Conservation (phyloP, 2,329 filamentous ascomycete species). For the Trichoderma cornu-damae region DNA sequence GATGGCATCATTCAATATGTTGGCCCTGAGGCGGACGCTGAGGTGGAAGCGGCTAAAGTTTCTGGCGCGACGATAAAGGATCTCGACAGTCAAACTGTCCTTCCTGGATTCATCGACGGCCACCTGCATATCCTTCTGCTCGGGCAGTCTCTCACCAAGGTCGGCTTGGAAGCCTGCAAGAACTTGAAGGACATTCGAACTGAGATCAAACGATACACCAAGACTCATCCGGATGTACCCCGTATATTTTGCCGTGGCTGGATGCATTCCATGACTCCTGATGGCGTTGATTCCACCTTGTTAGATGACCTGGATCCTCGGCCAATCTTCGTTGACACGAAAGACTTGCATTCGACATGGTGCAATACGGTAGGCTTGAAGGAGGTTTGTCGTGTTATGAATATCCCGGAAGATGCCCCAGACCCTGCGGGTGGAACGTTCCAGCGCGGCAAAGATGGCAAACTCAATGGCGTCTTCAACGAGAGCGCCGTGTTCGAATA, state of each 20-base stretch:
- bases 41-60: conserved; percentile 24
- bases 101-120: conserved; percentile 54
- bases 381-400: conserved; percentile 39
- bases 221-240: conserved; percentile 41
- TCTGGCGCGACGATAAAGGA: conserved; percentile 27
- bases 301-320: conserved; percentile 50
- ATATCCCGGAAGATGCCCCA: conserved; percentile 37
- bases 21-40: conserved; percentile 28
- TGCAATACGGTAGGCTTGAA: conserved; percentile 47
- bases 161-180: conserved; percentile 45
- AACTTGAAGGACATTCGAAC: conserved; percentile 45
- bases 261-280: conserved; percentile 48
- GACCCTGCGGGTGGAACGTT: conserved; percentile 50
- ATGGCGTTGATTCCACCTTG: conserved; percentile 39
- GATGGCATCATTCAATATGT: conserved; percentile 34
- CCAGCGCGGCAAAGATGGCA: conserved; percentile 44
- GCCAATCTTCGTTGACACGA: conserved; percentile 53
- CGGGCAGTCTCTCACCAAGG: conserved; percentile 49
- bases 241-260: conserved; percentile 51
- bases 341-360: conserved; percentile 54
- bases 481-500: conserved; percentile 49
- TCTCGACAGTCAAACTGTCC: conserved; percentile 35
- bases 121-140: conserved; percentile 53
- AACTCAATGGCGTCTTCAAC: conserved; percentile 45
- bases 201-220: conserved; percentile 43